Percentiles rank a stretch among this genome's conserved stretches.
Conservation (phyloP, 2,329 filamentous ascomycete genomes). For the Fusarium aywerte region DNA sequence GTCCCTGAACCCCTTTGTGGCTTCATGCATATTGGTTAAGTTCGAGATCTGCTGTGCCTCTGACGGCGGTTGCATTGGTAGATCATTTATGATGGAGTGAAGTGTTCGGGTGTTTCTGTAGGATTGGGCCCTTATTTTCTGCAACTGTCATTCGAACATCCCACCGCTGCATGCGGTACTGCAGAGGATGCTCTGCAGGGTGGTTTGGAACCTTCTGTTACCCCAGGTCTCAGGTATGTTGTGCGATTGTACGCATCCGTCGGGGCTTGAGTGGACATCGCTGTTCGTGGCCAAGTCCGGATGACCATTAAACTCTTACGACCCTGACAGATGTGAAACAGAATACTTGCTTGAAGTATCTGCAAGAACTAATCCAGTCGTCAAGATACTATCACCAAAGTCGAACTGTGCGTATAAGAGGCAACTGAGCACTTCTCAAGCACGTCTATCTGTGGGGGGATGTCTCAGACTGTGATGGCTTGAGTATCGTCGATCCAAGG, state of each 20-base stretch:
- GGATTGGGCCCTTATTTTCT: not conserved
- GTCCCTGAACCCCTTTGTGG: not conserved
- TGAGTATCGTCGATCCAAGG: no score
- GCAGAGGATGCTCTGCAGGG: not conserved
- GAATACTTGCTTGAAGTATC: no score
- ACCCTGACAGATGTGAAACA: no score
- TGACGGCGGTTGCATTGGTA: not conserved
- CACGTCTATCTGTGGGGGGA: no score
- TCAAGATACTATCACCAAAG: no score
- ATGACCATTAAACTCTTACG: no score
- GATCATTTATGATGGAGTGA: not conserved
- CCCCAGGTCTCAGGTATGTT: not conserved
- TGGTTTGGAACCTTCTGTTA: no score
- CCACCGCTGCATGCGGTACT: not conserved
- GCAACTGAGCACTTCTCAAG: no score
- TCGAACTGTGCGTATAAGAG: no score
- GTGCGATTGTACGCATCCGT: fast-evolving
- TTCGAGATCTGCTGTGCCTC: not conserved
- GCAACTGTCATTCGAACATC: not conserved
- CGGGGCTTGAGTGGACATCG: not conserved
- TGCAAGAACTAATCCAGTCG: no score
- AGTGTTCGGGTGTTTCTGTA: no score
- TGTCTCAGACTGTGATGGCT: no score
- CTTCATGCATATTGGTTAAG: not conserved
- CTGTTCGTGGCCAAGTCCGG: not conserved